These are phyloP conservation scores for Ilex aquifolium DNA, from an alignment of 257 asterid genomes.

Conservation along the genomic window DNA sequence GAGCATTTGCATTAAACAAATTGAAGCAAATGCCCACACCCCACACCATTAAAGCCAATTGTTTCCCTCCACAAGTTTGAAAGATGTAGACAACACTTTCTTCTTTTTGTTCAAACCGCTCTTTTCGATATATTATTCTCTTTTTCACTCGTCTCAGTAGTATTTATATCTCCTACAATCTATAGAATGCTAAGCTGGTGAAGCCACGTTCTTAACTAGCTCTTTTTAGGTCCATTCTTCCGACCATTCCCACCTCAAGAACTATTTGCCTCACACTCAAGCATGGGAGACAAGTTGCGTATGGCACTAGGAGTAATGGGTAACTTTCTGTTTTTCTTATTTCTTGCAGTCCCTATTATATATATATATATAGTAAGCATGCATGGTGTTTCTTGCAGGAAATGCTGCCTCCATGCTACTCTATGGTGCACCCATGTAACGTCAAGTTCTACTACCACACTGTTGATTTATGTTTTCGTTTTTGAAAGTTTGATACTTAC, in stretches of 20 bases:
- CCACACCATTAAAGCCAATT: too few species aligned
- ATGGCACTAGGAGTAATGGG: conserved; percentile 70
- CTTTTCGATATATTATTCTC: conserved; percentile 7
- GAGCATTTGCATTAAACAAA: conserved; percentile 18
- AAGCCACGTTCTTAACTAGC: too few species aligned
- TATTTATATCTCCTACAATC: background rate
- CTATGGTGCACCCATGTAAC: conserved; percentile 70
- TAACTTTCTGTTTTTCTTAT: conserved; percentile 6
- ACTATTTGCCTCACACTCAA: background rate
- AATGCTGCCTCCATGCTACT: conserved; percentile 66
- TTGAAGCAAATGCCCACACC: background rate
- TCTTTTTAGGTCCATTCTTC: conserved; percentile 4
- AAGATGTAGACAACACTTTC: too few species aligned
- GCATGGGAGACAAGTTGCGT: conserved; percentile 59
- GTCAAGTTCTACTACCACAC: background rate
- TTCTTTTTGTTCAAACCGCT: too few species aligned
- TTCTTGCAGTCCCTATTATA: background rate
- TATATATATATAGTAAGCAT: background rate
- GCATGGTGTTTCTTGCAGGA: conserved; percentile 34
- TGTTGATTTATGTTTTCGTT: background rate
- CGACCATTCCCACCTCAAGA: too few species aligned
- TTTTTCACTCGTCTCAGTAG: background rate
- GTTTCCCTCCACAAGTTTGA: conserved; percentile 29
- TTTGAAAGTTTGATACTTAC: background rate
- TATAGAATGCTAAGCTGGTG: too few species aligned